Base-by-base conservation (phyloP, 352 stramenopile species). In the Aphanomyces stellatus region DNA sequence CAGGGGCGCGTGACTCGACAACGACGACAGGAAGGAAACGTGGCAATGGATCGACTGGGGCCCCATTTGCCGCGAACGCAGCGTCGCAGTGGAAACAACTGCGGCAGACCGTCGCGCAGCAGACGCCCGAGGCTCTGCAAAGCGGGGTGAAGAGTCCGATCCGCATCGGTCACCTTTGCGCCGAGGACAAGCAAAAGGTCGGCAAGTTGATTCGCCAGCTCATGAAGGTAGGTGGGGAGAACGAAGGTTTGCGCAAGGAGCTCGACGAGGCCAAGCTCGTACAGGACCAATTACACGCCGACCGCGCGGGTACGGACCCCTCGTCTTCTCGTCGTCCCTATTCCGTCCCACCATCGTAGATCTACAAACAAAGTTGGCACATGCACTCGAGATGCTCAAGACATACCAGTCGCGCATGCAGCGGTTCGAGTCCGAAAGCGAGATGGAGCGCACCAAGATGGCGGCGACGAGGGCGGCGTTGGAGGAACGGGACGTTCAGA, bases 121-220 rank as follows among this genome's bases (percentile, higher is more conserved):
- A 65, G 76, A n/a, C n/a, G n/a, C n/a, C n/a, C n/a, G n/a, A n/a
- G n/a, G n/a, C n/a, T n/a, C n/a, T n/a, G n/a, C 80, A 57, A 57
- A 24, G 19, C 30, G 30, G 75, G 0, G 60, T 60, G 11, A 0
- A 35, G 0, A 51, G 35, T 0, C 69, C 77, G 30, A 80, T 82
- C 2, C 76, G 65, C 24, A 91, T 93, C 62, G 75, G 81, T 5
- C 80, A 93, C 67, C 48, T 93, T 27, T 90, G 85, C 43, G 78
- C 76, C 13, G 73, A 89, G 64, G 85, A 93, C 71, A 80, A 84
- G 27, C 77, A 90, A 5, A 93, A 93, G 73, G 81, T 93, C 60
- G 72, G 81, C 40, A 90, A 91, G 55, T 66, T 93, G n/a, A 74
- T 91, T 15, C 82, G 69, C 1, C 81, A 84, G 37, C 77, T 93